phyloP scores from a whole-genome alignment of 306 rosid species.

The Hippophae rhamnoides region DNA sequence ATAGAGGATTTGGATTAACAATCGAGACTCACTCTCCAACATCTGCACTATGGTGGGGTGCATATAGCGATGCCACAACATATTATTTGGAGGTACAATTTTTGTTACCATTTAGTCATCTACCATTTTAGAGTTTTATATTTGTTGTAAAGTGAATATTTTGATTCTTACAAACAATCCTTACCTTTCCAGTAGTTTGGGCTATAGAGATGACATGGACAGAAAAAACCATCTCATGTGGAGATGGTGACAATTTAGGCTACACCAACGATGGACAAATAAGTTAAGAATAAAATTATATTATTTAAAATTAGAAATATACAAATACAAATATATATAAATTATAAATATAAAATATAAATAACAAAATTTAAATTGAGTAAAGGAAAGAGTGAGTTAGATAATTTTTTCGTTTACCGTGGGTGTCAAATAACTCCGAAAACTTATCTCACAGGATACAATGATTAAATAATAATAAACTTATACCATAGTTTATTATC shows the following conservation, averaged over 20 bases:
- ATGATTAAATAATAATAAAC: too few relatives aligned
- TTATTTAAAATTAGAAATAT: too few relatives aligned
- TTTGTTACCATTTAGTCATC: too few relatives aligned
- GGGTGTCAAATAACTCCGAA: too few relatives aligned
- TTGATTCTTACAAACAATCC: not conserved
- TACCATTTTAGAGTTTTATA: not conserved
- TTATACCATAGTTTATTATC: too few relatives aligned
- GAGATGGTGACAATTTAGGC: slow-evolving; percentile 75
- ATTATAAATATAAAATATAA: too few relatives aligned
- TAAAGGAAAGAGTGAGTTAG: too few relatives aligned
- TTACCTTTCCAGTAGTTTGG: slow-evolving; percentile 44
- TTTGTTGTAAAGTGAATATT: not conserved
- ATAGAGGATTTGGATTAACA: slow-evolving; percentile 76
- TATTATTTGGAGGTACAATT: slow-evolving; percentile 61
- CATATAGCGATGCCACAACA: slow-evolving; percentile 75
- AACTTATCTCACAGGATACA: too few relatives aligned
- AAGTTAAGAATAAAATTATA: too few relatives aligned
- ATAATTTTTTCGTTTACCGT: too few relatives aligned
- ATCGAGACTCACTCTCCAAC: slow-evolving; percentile 70
- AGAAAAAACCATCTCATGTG: slow-evolving; percentile 58
- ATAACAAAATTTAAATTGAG: too few relatives aligned
- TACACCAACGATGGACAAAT: slow-evolving; percentile 40
- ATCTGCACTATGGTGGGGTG: slow-evolving; percentile 95
- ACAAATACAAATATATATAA: too few relatives aligned
- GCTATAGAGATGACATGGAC: slow-evolving; percentile 42